phyloP scores from a whole-genome alignment of 331 rosid genomes.

The Spiraea crenata region DNA sequence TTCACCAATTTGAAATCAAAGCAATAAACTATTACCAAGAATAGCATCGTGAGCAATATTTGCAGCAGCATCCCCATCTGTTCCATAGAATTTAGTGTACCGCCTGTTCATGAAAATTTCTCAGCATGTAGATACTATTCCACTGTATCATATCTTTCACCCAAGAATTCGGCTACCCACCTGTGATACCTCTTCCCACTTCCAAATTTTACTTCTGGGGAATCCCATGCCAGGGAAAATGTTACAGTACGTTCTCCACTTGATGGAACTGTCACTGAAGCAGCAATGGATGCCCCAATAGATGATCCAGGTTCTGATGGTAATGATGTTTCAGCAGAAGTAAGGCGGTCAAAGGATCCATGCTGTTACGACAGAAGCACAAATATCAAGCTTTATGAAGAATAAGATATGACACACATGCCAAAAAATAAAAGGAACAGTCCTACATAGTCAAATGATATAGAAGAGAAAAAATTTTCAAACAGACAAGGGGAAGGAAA shows the following conservation, averaged over 20 bases:
- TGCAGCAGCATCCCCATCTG: slow-evolving; percentile 76
- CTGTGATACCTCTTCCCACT: slow-evolving; percentile 66
- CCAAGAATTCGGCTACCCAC: slow-evolving; percentile 42
- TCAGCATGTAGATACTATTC: slow-evolving; percentile 24
- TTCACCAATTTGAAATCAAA: slow-evolving; percentile 1
- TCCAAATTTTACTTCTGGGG: slow-evolving; percentile 74
- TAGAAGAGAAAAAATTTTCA: not conserved
- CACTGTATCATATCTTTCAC: slow-evolving; percentile 18
- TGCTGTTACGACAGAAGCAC: slow-evolving; percentile 45
- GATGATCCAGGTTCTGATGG: slow-evolving; percentile 85
- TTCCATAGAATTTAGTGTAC: slow-evolving; percentile 84
- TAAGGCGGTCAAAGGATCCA: slow-evolving; percentile 74
- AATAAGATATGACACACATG: not conserved
- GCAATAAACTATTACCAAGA: slow-evolving; percentile 52
- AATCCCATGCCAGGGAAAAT: slow-evolving; percentile 94
- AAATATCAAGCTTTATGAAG: slow-evolving; percentile 19
- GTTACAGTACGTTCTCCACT: slow-evolving; percentile 59
- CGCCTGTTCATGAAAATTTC: slow-evolving; percentile 57
- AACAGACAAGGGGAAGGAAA: not conserved
- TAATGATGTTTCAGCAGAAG: slow-evolving; percentile 37
- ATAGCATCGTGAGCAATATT: slow-evolving; percentile 88
- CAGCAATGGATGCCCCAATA: slow-evolving; percentile 94
- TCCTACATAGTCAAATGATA: not conserved
- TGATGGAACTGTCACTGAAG: slow-evolving; percentile 71
- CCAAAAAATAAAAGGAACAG: not conserved